phyloP scores from a whole-genome alignment of 2,329 filamentous ascomycete genomes.

The Colletotrichum navitas region DNA sequence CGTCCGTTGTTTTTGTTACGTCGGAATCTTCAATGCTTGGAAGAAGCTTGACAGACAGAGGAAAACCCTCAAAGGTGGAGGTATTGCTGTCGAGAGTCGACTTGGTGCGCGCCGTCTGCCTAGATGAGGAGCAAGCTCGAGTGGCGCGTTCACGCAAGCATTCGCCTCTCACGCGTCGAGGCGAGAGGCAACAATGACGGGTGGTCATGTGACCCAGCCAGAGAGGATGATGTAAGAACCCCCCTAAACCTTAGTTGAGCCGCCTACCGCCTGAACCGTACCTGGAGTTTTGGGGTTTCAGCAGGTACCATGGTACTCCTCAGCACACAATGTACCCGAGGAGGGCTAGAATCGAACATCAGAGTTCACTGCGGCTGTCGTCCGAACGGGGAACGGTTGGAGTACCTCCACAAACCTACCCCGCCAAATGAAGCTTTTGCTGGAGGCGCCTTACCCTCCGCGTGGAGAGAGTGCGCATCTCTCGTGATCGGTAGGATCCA shows the following conservation, averaged over 20 bases:
- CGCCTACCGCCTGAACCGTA: neutral
- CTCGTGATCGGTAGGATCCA: constrained; percentile 25
- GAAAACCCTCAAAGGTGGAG: neutral
- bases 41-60: neutral
- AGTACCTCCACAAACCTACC: constrained; percentile 36
- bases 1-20: neutral
- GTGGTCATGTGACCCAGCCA: constrained; percentile 32
- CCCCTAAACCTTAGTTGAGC: neutral
- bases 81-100: neutral
- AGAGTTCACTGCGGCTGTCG: constrained; percentile 26
- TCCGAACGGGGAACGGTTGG: constrained; percentile 39
- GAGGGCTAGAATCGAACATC: neutral
- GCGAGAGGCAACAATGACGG: constrained; percentile 32
- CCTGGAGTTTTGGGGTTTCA: constrained; percentile 8
- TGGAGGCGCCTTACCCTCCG: constrained; percentile 17
- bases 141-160: constrained; percentile 26
- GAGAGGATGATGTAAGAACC: neutral
- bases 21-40: neutral
- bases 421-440: constrained; percentile 30
- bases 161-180: constrained; percentile 33
- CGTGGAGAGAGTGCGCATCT: neutral
- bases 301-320: neutral
- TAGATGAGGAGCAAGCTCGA: neutral
- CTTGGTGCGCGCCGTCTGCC: constrained; percentile 9
- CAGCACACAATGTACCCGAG: constrained; percentile 1